Conservation (phyloP, 75 land plant genomes). For the Ceratopteris richardii region DNA sequence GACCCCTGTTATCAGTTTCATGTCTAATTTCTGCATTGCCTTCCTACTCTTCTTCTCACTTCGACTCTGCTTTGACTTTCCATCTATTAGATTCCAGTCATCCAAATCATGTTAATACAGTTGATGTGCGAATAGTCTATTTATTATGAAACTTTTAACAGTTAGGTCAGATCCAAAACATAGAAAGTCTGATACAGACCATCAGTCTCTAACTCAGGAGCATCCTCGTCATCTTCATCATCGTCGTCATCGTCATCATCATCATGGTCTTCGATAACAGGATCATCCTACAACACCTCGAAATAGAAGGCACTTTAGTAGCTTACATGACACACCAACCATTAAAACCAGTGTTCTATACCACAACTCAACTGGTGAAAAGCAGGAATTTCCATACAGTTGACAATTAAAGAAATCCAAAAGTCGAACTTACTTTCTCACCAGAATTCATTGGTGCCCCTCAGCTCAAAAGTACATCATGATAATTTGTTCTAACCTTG, state of each 20-base stretch:
- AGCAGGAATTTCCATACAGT: no score
- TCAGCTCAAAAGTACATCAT: no score
- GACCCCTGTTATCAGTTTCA: constrained; percentile 85
- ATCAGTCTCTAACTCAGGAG: constrained; percentile 35
- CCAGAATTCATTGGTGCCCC: no score
- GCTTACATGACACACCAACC: no score
- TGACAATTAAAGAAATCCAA: no score
- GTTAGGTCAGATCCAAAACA: constrained; percentile 11
- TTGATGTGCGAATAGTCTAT: no score
- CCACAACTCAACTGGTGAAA: no score
- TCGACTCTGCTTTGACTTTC: constrained; percentile 81
- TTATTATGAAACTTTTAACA: constrained; percentile 1
- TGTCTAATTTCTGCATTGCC: constrained; percentile 88
- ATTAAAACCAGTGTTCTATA: no score
- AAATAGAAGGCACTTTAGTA: no score
- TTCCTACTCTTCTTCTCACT: constrained; percentile 93
- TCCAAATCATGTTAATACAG: constrained; percentile 1
- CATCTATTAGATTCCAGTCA: constrained; percentile 31
- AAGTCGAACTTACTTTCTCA: no score
- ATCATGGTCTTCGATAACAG: constrained; percentile 54
- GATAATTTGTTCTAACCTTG: no score
- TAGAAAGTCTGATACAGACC: constrained; percentile 18
- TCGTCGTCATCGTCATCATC: constrained; percentile 64
- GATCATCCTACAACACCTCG: no score
- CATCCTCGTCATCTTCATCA: constrained; percentile 51